Percentiles rank a stretch among this genome's conserved stretches.
Conservation (phyloP, 257 asterid genomes). For the Verbascum thapsus region DNA sequence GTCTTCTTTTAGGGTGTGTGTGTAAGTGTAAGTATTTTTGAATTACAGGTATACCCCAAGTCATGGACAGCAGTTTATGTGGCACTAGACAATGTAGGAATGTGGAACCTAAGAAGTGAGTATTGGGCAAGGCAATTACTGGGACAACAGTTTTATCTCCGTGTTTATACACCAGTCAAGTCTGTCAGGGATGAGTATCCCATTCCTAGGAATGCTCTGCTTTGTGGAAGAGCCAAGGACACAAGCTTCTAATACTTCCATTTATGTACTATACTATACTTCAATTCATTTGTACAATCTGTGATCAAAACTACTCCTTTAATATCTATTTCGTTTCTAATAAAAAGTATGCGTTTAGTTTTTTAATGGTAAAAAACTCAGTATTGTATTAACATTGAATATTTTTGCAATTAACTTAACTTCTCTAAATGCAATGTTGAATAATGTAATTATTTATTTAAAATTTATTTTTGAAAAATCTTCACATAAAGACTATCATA, state of each 20-base stretch:
- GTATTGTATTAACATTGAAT: too few species aligned
- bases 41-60: slow-evolving; percentile 64
- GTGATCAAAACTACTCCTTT: too few species aligned
- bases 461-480: too few species aligned
- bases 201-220: slow-evolving; percentile 62
- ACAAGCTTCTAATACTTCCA: slow-evolving; percentile 25
- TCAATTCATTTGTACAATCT: slow-evolving; percentile 28
- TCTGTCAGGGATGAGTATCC: slow-evolving; percentile 63
- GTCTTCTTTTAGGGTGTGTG: too few species aligned
- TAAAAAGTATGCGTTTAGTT: too few species aligned
- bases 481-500: too few species aligned
- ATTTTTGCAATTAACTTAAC: too few species aligned
- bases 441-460: too few species aligned
- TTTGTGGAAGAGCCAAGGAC: slow-evolving; percentile 60
- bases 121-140: slow-evolving; percentile 74
- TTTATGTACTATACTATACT: neutral
- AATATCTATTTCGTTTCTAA: too few species aligned
- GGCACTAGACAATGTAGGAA: slow-evolving; percentile 76
- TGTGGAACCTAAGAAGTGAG: slow-evolving; percentile 81
- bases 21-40: neutral
- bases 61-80: slow-evolving; percentile 73
- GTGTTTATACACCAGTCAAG: slow-evolving; percentile 49
- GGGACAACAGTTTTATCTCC: slow-evolving; percentile 71
- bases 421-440: too few species aligned
- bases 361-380: too few species aligned